Conservation (phyloP, 2,329 filamentous ascomycete genomes). For the Fusarium sp. region DNA sequence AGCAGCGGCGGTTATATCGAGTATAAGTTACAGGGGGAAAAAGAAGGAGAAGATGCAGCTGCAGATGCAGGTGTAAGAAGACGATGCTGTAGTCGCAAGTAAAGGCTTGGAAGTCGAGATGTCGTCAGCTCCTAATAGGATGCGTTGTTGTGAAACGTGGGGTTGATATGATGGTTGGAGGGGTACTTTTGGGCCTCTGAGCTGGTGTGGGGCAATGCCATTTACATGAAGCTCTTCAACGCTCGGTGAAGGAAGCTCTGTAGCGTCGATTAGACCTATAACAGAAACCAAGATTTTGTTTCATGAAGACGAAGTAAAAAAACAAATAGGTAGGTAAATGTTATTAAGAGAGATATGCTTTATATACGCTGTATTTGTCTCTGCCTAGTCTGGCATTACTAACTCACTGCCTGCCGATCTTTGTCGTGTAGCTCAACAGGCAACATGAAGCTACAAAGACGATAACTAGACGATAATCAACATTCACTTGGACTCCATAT, state of each 20-base stretch:
- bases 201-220: conserved; percentile 35
- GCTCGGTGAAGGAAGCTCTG: neutral
- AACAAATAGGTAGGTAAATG: too few species aligned
- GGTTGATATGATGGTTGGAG: conserved; percentile 30
- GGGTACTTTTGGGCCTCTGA: conserved; percentile 24
- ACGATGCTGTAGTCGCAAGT: neutral
- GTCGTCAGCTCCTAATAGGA: conserved; percentile 24
- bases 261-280: neutral
- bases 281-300: neutral
- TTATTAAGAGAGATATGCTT: too few species aligned
- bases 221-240: neutral
- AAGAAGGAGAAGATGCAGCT: conserved; percentile 1
- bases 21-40: neutral
- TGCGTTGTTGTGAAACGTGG: conserved; percentile 37
- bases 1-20: conserved; percentile 3
- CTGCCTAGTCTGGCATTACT: conserved; percentile 1
- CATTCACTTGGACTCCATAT: too few species aligned
- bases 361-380: neutral
- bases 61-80: conserved; percentile 19
- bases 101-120: conserved; percentile 22
- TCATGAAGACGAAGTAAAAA: neutral
- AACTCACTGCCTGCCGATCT: neutral
- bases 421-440: neutral
- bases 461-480: too few species aligned
- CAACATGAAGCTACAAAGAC: too few species aligned